Evolutionary conservation across 169 alveolate genomes (phyloP).

Genomic region (Babesia ovis): DNA sequence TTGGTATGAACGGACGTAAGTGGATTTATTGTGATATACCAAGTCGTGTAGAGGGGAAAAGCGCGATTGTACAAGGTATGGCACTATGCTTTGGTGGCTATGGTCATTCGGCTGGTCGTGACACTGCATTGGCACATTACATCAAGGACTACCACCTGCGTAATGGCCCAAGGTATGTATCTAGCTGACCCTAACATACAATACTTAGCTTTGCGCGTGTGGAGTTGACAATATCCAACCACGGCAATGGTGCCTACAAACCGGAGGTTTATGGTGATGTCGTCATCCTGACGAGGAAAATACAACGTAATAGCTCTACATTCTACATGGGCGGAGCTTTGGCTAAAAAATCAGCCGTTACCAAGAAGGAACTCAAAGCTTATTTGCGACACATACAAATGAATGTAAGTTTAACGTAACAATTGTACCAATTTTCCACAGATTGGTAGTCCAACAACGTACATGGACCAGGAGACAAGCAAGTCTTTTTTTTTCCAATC

Average conservation of each 20-base stretch:
- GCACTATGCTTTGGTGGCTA: slow-evolving; percentile 79
- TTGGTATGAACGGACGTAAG: slow-evolving; percentile 80
- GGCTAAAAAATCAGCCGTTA: slow-evolving; percentile 10
- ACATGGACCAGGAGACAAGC: slow-evolving; percentile 81
- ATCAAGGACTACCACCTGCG: slow-evolving; percentile 79
- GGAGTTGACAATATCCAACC: slow-evolving; percentile 50
- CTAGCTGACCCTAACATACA: slow-evolving; percentile 9
- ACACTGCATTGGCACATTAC: slow-evolving; percentile 67
- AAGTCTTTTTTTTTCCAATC: slow-evolving; percentile 72
- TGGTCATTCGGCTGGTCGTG: slow-evolving; percentile 78
- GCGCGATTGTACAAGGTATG: slow-evolving; percentile 81
- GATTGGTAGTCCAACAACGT: slow-evolving; percentile 76
- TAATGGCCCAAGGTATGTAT: slow-evolving; percentile 66
- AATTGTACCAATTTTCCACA: slow-evolving; percentile 14
- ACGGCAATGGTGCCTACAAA: slow-evolving; percentile 37
- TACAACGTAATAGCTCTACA: slow-evolving; percentile 13
- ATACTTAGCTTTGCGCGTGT: slow-evolving; percentile 45
- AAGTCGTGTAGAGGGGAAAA: slow-evolving; percentile 66
- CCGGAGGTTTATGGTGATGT: slow-evolving; percentile 53
- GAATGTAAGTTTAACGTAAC: slow-evolving; percentile 36
- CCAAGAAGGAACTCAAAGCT: slow-evolving; percentile 11
- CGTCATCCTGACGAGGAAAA: slow-evolving; percentile 31
- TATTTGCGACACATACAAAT: slow-evolving; percentile 61
- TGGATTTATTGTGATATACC: background rate
- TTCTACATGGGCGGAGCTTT: slow-evolving; percentile 36